Evolutionary conservation across 176 grass and related monocot genomes (phyloP), one percentile per base, ranked within the genome.

Genomic region (Puccinellia tenuiflora): DNA sequence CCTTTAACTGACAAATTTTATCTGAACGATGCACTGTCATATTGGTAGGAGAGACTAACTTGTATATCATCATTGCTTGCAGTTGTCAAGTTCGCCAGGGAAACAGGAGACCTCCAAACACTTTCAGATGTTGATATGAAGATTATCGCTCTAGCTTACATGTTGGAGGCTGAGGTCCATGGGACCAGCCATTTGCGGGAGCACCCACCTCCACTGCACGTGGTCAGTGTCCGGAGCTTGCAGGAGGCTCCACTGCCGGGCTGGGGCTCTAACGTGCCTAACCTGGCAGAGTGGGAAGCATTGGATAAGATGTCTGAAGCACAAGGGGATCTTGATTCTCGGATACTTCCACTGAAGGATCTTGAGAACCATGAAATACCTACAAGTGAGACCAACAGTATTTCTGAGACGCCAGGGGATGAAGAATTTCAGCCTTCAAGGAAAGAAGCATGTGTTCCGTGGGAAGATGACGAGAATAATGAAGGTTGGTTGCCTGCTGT

Each of bases 101-200:
- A 99, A 87, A 99, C 96, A 12, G 96, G 96, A 43, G 96, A 99
- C 68, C 85, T 99, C 20, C 96, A 96, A 40, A 93, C 93, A 2
- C 91, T 99, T 65, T 99, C 96, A 73, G 96, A 96, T 62, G 96
- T 99, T 52, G 96, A 99, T 47, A 95, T 96, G 77, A 99, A 99
- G 83, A 75, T 99, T 11, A 94, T 99, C 60, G 93, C 96, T 83
- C 47, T 99, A 50, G 86, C 96, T 53, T 99, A 99, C 81, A 99
- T 96, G 96, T 78, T 99, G 59, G 96, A 99, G 81, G 78, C 93
- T 28, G 89, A 99, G 83, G 76, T 88, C 52, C 93, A 96, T 60
- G 93, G 96, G 43, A 99, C 85, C 47, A 79, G 57, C 37, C 91
- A 99, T 93, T 60, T 99, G 75, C 88, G 89, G 17, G 91, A 99